phyloP scores from a whole-genome alignment of 2,329 filamentous ascomycete species.

The Hypomyces perniciosus region DNA sequence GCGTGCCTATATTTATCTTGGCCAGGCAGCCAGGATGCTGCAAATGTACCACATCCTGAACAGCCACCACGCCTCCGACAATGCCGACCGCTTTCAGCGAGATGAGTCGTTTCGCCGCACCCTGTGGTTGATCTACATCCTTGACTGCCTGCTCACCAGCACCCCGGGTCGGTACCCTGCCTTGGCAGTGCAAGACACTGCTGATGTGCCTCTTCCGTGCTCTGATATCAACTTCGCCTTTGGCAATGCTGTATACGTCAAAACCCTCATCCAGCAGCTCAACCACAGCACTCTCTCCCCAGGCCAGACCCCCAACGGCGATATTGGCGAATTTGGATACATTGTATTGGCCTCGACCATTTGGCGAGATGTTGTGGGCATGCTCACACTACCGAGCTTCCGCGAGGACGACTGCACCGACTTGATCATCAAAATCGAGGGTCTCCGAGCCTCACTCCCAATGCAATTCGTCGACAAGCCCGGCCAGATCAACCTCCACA shows the following conservation, averaged over 20 bases:
- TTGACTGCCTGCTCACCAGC: constrained; percentile 57
- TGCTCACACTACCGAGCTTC: constrained; percentile 49
- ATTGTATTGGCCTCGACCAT: constrained; percentile 56
- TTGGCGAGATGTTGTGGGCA: constrained; percentile 56
- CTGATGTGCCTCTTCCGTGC: constrained; percentile 52
- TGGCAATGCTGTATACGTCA: constrained; percentile 53
- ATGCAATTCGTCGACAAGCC: constrained; percentile 57
- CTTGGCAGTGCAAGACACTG: constrained; percentile 47
- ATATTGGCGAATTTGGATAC: constrained; percentile 56
- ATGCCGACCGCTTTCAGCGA: constrained; percentile 52
- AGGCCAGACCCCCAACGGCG: constrained; percentile 35
- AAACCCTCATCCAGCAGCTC: constrained; percentile 44
- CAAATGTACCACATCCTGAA: constrained; percentile 59
- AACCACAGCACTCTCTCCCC: constrained; percentile 30
- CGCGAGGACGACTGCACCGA: constrained; percentile 47
- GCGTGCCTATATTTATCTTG: constrained; percentile 57
- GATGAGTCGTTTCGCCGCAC: constrained; percentile 57
- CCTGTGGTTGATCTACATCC: constrained; percentile 57
- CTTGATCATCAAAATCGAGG: constrained; percentile 50
- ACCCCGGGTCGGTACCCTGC: constrained; percentile 55
- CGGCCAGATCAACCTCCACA: constrained; percentile 55
- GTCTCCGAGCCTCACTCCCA: constrained; percentile 47
- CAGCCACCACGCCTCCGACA: constrained; percentile 45
- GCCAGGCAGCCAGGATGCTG: constrained; percentile 57
- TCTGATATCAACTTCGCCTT: constrained; percentile 59